phyloP scores from a whole-genome alignment of 2,329 filamentous ascomycete genomes.

The Lasiodiplodia theobromae region DNA sequence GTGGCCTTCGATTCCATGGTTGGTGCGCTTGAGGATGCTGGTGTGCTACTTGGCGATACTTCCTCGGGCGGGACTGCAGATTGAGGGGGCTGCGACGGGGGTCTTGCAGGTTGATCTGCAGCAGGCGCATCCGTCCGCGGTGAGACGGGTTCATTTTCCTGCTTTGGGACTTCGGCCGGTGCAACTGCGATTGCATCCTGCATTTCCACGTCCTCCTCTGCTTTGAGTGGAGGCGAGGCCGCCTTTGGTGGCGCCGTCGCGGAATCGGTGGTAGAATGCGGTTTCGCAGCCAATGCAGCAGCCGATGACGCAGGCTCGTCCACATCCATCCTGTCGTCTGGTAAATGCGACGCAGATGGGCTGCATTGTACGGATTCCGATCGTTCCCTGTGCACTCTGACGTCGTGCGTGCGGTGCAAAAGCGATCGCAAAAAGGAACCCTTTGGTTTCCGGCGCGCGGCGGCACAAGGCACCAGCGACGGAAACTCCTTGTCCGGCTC shows the following conservation, averaged over 20 bases:
- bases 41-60: conserved; percentile 32
- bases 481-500: conserved; percentile 51
- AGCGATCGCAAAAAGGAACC: conserved; percentile 47
- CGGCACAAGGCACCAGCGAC: conserved; percentile 40
- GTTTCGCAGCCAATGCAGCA: conserved; percentile 2
- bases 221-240: conserved; percentile 26
- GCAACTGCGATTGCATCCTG: conserved; percentile 45
- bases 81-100: conserved; percentile 37
- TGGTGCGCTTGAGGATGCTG: conserved; percentile 12
- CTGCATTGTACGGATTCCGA: conserved; percentile 44
- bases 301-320: conserved; percentile 13
- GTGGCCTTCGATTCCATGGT: conserved; percentile 31
- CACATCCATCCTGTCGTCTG: conserved; percentile 26
- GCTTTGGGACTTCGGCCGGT: neutral
- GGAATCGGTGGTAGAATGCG: conserved; percentile 37
- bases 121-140: conserved; percentile 33
- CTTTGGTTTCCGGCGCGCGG: conserved; percentile 36
- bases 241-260: conserved; percentile 30
- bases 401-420: conserved; percentile 47
- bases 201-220: conserved; percentile 55
- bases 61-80: conserved; percentile 42
- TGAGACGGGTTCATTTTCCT: conserved; percentile 19
- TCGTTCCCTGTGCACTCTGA: conserved; percentile 46
- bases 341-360: neutral
- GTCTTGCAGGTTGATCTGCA: conserved; percentile 35